These are phyloP conservation scores for Actinidia chinensis DNA, from an alignment of 179 eudicot genomes.

Conservation along the genomic window DNA sequence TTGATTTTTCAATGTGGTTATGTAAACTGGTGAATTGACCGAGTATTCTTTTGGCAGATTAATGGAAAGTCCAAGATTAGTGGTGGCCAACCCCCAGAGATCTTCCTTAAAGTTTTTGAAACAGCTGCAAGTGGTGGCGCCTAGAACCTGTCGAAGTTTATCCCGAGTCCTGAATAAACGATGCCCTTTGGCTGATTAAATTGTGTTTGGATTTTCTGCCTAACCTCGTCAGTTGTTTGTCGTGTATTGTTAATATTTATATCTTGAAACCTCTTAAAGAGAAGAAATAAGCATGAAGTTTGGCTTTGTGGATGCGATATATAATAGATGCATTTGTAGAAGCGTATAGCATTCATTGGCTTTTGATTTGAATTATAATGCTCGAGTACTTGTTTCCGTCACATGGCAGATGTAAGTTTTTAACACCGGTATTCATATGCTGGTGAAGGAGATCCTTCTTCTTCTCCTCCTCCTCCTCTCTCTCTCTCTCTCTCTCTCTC, in stretches of 20 bases:
- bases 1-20: background rate
- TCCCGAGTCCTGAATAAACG: background rate
- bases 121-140: slow-evolving; percentile 33
- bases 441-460: background rate
- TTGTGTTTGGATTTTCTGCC: background rate
- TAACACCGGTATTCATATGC: background rate
- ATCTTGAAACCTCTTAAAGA: background rate
- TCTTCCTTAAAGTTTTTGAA: slow-evolving; percentile 65
- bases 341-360: background rate
- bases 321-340: background rate
- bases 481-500: too few relatives aligned
- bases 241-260: background rate
- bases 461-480: background rate
- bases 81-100: slow-evolving; percentile 82
- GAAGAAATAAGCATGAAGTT: background rate
- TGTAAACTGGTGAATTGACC: background rate
- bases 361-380: background rate
- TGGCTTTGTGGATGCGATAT: background rate
- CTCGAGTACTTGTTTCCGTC: too few relatives aligned
- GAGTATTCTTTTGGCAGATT: slow-evolving; percentile 45
- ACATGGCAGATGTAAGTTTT: background rate
- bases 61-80: slow-evolving; percentile 62
- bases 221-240: background rate
- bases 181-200: background rate
- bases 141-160: background rate